Evolutionary conservation across 1,284 basidiomycete genomes (phyloP), one percentile per base, ranked within the genome.

Genomic region (Leccinum colubrinum): DNA sequence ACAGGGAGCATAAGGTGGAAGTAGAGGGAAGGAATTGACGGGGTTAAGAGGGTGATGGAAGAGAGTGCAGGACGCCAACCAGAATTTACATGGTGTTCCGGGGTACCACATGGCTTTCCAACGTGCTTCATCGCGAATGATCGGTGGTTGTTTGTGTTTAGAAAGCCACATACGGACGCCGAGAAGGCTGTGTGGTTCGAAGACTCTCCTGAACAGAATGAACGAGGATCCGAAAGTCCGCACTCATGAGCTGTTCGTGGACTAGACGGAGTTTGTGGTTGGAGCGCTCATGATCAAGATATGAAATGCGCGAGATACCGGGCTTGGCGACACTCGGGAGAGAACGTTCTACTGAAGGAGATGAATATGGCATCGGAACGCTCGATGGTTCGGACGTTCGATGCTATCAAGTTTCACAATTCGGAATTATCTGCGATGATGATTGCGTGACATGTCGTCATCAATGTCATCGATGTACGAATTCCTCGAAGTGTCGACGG

Each of bases 1-100:
- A 72, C 12, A n/a, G 3, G 41, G 59, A 56, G 6, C 6, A 41
- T 12, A 6, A 6, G 14, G 53, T 52, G 15, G 57, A 53, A 6
- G 25, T 4, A 3, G 20, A 41, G 35, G 15, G 30, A 27, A 53
- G 30, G 52, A 9, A 50, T 12, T 51, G 25, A 56, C 15, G 11
- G 33, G n/a, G 30, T 9, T 37, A 27, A 15, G 41, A 52, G 35
- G 25, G 4, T 4, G 15, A 9, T 35, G 12, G 27, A 22, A 7
- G 6, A 25, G 39, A 8, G 7, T 33, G 12, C 20, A 14, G 7
- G 9, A 22, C n/a, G 8, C 35, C 17, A 25, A 20, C 9, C 15
- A 25, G 37, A 55, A 3, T 3, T 37, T 25, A 25, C 54, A 39
- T 17, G 53, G 9, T 22, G 12, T 55, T 39, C 22, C 33, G 20